A percentile compares a stretch with the other conserved stretches of the same genome.
These are phyloP conservation scores for Fusarium chaquense DNA, from an alignment of 2,329 filamentous ascomycete species.

Conservation along the genomic window DNA sequence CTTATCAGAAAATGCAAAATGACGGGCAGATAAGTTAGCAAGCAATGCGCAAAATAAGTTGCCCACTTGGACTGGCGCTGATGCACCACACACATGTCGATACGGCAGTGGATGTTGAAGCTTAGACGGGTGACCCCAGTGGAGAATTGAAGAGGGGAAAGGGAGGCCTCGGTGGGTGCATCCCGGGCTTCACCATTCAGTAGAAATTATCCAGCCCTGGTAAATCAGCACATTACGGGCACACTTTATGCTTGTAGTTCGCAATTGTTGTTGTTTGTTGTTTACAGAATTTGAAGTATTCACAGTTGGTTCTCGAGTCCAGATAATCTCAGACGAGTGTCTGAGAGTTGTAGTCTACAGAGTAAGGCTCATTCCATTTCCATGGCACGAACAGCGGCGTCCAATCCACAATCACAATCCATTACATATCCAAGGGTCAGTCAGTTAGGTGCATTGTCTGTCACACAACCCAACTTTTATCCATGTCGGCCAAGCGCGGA, in stretches of 20 bases:
- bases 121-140: constrained; percentile 39
- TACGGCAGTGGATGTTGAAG: constrained; percentile 42
- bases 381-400: constrained; percentile 1
- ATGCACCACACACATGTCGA: constrained; percentile 40
- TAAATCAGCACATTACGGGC: not conserved
- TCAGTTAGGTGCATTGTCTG: constrained; percentile 3
- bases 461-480: constrained; percentile 13
- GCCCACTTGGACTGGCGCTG: constrained; percentile 25
- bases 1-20: not conserved
- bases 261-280: not conserved
- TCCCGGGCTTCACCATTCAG: constrained; percentile 4
- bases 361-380: constrained; percentile 22
- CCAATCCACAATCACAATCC: constrained; percentile 10
- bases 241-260: not conserved
- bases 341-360: not conserved
- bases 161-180: constrained; percentile 40
- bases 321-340: not conserved
- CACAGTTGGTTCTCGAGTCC: not conserved
- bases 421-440: constrained; percentile 7
- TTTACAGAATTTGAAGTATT: not conserved
- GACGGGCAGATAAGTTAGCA: not conserved
- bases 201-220: not conserved
- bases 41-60: constrained; percentile 2
- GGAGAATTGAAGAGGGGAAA: constrained; percentile 34
- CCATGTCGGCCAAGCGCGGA: constrained; percentile 24